Conservation (phyloP, 75 land plant species). For the Selaginella tamariscina region DNA sequence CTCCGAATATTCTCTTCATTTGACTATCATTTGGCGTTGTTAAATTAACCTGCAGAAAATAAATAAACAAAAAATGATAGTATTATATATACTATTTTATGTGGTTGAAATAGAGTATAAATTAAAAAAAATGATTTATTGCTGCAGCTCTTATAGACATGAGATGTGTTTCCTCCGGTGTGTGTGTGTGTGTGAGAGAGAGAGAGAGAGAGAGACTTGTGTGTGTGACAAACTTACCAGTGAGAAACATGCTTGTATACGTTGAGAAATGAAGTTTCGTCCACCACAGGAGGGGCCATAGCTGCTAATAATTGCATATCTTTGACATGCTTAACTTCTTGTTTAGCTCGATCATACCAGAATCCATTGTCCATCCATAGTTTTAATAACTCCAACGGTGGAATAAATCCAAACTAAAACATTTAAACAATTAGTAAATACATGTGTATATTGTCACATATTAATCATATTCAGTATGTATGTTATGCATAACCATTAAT, state of each 20-base stretch:
- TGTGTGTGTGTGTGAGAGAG: too few relatives aligned
- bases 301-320: slow-evolving; percentile 24
- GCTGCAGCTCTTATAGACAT: too few relatives aligned
- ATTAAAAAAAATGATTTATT: too few relatives aligned
- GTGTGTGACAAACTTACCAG: slow-evolving; percentile 24
- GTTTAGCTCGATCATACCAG: slow-evolving; percentile 27
- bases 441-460: too few relatives aligned
- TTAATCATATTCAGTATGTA: neutral
- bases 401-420: slow-evolving; percentile 28
- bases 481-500: neutral
- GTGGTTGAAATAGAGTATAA: neutral
- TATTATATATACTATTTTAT: neutral
- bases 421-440: too few relatives aligned
- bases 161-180: too few relatives aligned
- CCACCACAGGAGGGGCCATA: slow-evolving; percentile 33
- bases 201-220: too few relatives aligned
- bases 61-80: neutral
- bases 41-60: slow-evolving; percentile 17
- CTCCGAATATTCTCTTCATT: slow-evolving; percentile 31
- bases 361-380: slow-evolving; percentile 32
- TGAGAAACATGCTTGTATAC: slow-evolving; percentile 31
- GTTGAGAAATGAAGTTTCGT: slow-evolving; percentile 23
- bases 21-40: slow-evolving; percentile 27
- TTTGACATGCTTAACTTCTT: slow-evolving; percentile 23
- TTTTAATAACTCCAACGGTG: slow-evolving; percentile 27